Conservation (phyloP, 1,284 basidiomycete species). For the Apiotrichum mycotoxinovorans region DNA sequence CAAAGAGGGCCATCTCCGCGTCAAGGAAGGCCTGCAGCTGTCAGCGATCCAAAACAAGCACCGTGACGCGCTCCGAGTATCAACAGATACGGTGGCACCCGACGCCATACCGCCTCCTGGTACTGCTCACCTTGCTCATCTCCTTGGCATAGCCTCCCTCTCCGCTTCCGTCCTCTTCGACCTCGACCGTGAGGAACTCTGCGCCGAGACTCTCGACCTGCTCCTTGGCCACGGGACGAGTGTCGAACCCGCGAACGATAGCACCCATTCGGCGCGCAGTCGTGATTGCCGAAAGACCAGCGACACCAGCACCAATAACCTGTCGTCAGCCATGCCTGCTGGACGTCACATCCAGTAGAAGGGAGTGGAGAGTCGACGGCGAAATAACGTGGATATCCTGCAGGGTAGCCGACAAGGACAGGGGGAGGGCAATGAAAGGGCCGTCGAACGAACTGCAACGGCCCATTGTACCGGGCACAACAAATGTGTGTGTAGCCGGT, state of each 20-base stretch:
- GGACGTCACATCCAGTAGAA: no score
- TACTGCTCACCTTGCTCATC: constrained; percentile 68
- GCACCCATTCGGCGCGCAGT: constrained; percentile 74
- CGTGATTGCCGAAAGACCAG: constrained; percentile 76
- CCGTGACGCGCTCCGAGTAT: no score
- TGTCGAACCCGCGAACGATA: constrained; percentile 79
- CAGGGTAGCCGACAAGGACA: no score
- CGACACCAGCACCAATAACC: constrained; percentile 78
- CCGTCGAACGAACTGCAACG: no score
- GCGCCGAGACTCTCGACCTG: constrained; percentile 81
- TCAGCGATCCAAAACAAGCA: neutral
- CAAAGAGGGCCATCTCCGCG: constrained; percentile 81
- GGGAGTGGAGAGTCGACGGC: no score
- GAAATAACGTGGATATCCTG: no score
- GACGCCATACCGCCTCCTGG: neutral
- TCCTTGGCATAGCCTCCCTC: constrained; percentile 81
- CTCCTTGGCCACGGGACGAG: constrained; percentile 73
- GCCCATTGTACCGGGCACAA: no score
- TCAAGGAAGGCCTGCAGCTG: constrained; percentile 59
- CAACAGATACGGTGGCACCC: neutral
- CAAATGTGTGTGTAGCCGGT: no score
- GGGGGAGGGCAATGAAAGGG: no score
- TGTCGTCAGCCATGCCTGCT: neutral
- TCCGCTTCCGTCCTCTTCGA: constrained; percentile 74
- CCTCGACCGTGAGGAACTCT: constrained; percentile 72